Evolutionary conservation across 2,329 filamentous ascomycete species (phyloP), one percentile per base, ranked within the genome.

Genomic region (Paecilomyces dactylethromorphus): DNA sequence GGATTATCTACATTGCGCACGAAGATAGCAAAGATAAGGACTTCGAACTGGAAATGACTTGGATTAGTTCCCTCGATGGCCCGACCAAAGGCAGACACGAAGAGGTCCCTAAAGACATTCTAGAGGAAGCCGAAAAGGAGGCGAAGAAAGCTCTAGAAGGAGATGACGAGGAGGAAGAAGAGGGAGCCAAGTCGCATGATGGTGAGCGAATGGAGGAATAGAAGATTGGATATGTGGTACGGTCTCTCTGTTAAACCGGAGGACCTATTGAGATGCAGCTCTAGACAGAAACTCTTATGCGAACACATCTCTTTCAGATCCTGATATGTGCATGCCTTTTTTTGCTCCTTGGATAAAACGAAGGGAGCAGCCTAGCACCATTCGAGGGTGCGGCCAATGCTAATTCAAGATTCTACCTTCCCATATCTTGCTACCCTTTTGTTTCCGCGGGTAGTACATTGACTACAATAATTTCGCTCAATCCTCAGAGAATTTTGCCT

Each of bases 11-110:
- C 75, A 86, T 96, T 61, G 92, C 93, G 54, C 94, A 99, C 74
- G 94, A 97, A 76, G 94, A 99, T 76, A 97, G 93, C 83, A 97
- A 97, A 81, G 94, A 97, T 79, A 99, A 99, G 83, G 94, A 97
- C 65, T 99, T 97, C 71, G 94, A 99, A 85, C 82, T 99, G 60
- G 94, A 99, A 81, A 95, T 99, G 92, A 96, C 91, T 60, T 99
- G 94, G 94, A 90, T 97, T 75, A 97, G 92, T 76, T 85, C 84
- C 56, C 77, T 87, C 54, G 85, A 90, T 65, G 93, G 92, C 4
- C 92, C 92, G 35, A 97, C 92, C 63, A 93, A 95, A 80, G 94
- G 94, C 63, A 86, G 88, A 69, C 94, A 99, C 73, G 84, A 93
- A 76, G 91, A 96, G 77, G 94, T 99, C 59, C 94, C 94, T 59